Conservation (phyloP, 2,329 filamentous ascomycete species). For the Nothopassalora personata region DNA sequence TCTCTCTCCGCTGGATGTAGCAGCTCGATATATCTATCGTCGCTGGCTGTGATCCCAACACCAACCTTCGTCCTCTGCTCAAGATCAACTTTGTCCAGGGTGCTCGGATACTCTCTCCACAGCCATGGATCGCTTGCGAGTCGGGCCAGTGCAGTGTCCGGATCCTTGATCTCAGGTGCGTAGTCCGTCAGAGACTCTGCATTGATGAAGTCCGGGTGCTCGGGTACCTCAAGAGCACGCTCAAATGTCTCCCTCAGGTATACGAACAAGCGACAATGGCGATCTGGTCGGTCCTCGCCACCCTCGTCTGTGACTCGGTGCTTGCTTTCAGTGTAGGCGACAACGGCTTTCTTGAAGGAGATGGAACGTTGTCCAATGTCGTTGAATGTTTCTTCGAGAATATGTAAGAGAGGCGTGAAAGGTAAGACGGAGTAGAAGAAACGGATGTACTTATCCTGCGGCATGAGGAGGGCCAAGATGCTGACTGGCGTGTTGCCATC, state of each 20-base stretch:
- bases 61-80: background rate
- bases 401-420: conserved; percentile 4
- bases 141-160: conserved; percentile 11
- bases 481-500: conserved; percentile 7
- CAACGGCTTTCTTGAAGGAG: background rate
- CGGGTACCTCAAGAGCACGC: conserved; percentile 11
- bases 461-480: conserved; percentile 19
- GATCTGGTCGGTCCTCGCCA: background rate
- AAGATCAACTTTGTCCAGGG: background rate
- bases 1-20: conserved; percentile 19
- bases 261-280: conserved; percentile 14
- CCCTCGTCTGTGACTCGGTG: background rate
- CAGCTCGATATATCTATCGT: background rate
- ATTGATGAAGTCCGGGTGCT: conserved; percentile 20
- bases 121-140: conserved; percentile 6
- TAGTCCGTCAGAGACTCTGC: conserved; percentile 15
- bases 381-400: conserved; percentile 1
- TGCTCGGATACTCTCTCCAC: background rate
- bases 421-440: conserved; percentile 21
- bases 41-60: background rate
- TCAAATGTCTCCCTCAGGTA: conserved; percentile 17
- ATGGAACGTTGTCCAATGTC: background rate
- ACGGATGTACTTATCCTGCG: conserved; percentile 17
- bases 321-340: background rate
- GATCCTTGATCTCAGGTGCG: conserved; percentile 17